Evolutionary conservation across 495 filamentous ascomycete species (phyloP).

Genomic region (Lentithecium fluviatile): DNA sequence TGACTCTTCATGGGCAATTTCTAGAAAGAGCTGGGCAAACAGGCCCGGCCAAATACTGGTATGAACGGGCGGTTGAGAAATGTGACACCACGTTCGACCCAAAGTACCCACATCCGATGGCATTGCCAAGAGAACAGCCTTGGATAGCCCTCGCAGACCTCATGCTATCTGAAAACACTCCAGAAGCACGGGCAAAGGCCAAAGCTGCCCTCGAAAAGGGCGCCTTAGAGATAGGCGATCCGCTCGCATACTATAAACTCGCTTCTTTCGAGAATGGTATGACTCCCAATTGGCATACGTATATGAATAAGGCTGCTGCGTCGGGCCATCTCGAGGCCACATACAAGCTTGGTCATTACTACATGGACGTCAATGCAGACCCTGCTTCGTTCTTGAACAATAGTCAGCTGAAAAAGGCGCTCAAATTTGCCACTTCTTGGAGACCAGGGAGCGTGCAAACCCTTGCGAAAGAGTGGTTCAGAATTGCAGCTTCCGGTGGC

Average conservation of each 20-base stretch:
- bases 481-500: constrained; percentile 5
- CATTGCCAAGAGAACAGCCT: not conserved
- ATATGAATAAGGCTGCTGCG: constrained; percentile 32
- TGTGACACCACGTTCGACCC: constrained; percentile 1
- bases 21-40: constrained; percentile 11
- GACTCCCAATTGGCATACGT: constrained; percentile 21
- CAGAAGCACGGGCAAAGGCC: constrained; percentile 7
- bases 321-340: constrained; percentile 26
- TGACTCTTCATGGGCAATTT: constrained; percentile 23
- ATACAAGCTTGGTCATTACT: constrained; percentile 26
- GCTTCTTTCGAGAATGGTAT: constrained; percentile 7
- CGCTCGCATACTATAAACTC: constrained; percentile 30
- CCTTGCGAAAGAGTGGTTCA: constrained; percentile 19
- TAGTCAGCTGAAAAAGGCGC: not conserved
- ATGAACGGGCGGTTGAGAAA: constrained; percentile 11
- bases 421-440: constrained; percentile 10
- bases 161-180: constrained; percentile 3
- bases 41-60: constrained; percentile 8
- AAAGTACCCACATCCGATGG: not conserved
- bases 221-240: constrained; percentile 29
- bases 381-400: not conserved
- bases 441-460: not conserved
- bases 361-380: constrained; percentile 1
- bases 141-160: constrained; percentile 9
- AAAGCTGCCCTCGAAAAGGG: constrained; percentile 18